Percentiles rank a stretch among this genome's conserved stretches.
These are phyloP conservation scores for Cercophora scortea DNA, from an alignment of 495 filamentous ascomycete genomes.

Conservation along the genomic window DNA sequence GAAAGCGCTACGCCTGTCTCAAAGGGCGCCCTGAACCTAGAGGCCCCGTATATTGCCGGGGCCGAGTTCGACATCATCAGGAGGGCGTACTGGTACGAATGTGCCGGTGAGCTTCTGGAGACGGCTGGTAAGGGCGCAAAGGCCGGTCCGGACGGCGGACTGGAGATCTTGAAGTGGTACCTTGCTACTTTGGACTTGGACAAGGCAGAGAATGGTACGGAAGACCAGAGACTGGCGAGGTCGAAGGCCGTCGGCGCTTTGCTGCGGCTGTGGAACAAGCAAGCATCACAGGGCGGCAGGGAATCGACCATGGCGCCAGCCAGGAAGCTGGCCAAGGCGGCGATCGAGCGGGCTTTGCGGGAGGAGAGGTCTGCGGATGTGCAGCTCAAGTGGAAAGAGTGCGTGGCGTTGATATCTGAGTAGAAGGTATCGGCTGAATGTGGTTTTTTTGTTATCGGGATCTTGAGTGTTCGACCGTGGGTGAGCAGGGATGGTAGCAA, in stretches of 20 bases:
- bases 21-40: neutral
- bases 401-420: conserved; percentile 6
- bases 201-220: conserved; percentile 24
- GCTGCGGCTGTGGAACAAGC: conserved; percentile 20
- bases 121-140: conserved; percentile 13
- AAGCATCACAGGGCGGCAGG: neutral
- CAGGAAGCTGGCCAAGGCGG: conserved; percentile 9
- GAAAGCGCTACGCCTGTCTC: conserved; percentile 2
- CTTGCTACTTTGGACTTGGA: conserved; percentile 30
- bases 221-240: conserved; percentile 31
- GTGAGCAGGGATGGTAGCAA: too few relatives aligned
- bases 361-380: conserved; percentile 38
- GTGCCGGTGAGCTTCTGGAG: conserved; percentile 20
- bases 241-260: conserved; percentile 27
- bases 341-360: conserved; percentile 21
- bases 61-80: conserved; percentile 18
- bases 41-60: conserved; percentile 19
- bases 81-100: conserved; percentile 27
- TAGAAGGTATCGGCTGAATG: neutral
- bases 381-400: conserved; percentile 26
- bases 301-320: conserved; percentile 8
- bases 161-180: conserved; percentile 24
- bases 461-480: neutral
- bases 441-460: neutral
- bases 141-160: neutral